Conservation (phyloP, 164 flowering plant genomes). For the Magnolia officinalis region DNA sequence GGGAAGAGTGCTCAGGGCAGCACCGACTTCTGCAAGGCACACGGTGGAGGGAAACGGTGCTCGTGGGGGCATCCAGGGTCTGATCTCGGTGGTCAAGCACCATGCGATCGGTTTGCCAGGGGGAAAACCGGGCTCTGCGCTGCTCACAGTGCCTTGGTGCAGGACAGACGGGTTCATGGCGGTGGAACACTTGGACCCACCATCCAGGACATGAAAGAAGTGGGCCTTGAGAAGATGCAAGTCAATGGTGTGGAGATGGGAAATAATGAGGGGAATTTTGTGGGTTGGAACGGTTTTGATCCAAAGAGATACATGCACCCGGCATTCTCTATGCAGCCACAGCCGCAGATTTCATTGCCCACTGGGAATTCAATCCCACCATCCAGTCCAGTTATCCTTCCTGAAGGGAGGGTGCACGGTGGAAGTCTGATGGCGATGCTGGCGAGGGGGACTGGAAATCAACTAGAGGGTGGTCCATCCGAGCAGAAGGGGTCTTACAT, state of each 20-base stretch:
- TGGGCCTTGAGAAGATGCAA: conserved; percentile 37
- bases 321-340: neutral
- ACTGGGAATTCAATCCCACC: neutral
- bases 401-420: conserved; percentile 63
- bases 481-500: conserved; percentile 14
- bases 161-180: conserved; percentile 90
- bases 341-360: neutral
- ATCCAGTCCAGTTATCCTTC: conserved; percentile 13
- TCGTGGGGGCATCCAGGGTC: conserved; percentile 79
- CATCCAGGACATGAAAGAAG: conserved; percentile 40
- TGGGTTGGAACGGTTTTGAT: conserved; percentile 16
- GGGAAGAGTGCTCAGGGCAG: conserved; percentile 38
- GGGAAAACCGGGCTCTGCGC: conserved; percentile 85
- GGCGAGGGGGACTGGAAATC: conserved; percentile 12
- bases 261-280: neutral
- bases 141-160: conserved; percentile 69
- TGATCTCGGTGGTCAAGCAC: conserved; percentile 43
- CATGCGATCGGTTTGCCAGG: conserved; percentile 78
- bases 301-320: neutral
- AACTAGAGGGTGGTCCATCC: conserved; percentile 14
- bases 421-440: conserved; percentile 51
- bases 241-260: conserved; percentile 7
- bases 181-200: conserved; percentile 60
- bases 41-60: conserved; percentile 93
- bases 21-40: conserved; percentile 26